Percentiles rank a stretch among this genome's conserved stretches.
Evolutionary conservation across 345 rosid genomes (phyloP).

Genomic region (Salix purpurea): DNA sequence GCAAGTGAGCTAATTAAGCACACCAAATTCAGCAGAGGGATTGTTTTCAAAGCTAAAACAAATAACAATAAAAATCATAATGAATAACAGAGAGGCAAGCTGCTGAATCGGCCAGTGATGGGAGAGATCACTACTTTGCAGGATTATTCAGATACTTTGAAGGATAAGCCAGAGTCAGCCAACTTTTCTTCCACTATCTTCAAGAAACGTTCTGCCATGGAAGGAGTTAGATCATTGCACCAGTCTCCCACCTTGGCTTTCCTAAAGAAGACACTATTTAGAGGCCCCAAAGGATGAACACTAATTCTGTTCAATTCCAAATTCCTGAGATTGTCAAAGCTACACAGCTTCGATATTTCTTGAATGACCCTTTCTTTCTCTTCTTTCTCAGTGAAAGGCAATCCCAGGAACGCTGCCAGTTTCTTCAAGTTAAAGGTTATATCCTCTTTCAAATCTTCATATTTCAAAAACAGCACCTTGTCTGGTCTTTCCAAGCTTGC

Average conservation of each 20-base stretch:
- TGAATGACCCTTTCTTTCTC: constrained; percentile 1
- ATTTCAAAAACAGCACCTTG: constrained; percentile 28
- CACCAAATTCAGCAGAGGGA: too few species aligned
- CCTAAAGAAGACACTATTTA: constrained; percentile 12
- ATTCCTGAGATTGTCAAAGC: constrained; percentile 16
- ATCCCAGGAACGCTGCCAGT: constrained; percentile 2
- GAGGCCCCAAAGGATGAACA: not conserved
- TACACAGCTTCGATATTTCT: constrained; percentile 8
- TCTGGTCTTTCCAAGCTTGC: constrained; percentile 22
- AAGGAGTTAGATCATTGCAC: constrained; percentile 8
- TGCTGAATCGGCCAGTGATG: too few species aligned
- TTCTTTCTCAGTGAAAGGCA: constrained; percentile 11
- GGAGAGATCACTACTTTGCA: not conserved
- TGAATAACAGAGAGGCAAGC: not conserved
- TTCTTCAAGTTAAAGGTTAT: constrained; percentile 14
- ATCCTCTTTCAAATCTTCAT: constrained; percentile 38
- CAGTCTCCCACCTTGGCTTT: constrained; percentile 18
- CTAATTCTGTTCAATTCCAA: constrained; percentile 16
- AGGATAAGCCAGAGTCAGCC: constrained; percentile 44
- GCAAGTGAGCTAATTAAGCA: too few species aligned
- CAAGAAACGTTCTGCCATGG: constrained; percentile 6
- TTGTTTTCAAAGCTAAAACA: too few species aligned
- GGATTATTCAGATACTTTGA: constrained; percentile 14
- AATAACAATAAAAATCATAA: too few species aligned
- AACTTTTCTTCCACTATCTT: constrained; percentile 40